These are phyloP conservation scores for Vaccinium darrowii DNA, from an alignment of 148 eudicot species.

Conservation along the genomic window DNA sequence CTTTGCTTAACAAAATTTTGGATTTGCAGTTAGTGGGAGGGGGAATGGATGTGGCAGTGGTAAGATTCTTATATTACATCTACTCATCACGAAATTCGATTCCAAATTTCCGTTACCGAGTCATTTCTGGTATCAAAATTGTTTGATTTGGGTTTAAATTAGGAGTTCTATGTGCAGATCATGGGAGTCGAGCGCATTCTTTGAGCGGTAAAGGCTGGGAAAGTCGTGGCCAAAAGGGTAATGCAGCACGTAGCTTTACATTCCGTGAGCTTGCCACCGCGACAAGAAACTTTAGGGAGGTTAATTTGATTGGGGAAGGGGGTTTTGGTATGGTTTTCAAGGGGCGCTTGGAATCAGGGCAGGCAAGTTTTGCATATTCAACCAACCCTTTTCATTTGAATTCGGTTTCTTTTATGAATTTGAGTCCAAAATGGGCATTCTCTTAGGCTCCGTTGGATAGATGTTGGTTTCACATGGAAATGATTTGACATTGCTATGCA, in stretches of 20 bases:
- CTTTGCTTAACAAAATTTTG: neutral
- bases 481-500: neutral
- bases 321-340: slow-evolving; percentile 92
- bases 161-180: slow-evolving; percentile 27
- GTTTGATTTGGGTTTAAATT: slow-evolving; percentile 1
- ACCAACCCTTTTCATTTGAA: neutral
- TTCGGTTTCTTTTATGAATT: neutral
- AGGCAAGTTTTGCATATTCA: slow-evolving; percentile 36
- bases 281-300: slow-evolving; percentile 66
- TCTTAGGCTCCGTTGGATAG: neutral
- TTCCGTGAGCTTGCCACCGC: slow-evolving; percentile 71
- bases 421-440: neutral
- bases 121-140: neutral
- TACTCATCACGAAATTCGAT: neutral
- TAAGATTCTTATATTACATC: slow-evolving; percentile 3
- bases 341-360: slow-evolving; percentile 66
- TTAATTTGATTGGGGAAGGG: slow-evolving; percentile 90
- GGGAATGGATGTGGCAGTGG: slow-evolving; percentile 19
- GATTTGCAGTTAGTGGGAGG: slow-evolving; percentile 32
- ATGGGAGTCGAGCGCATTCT: slow-evolving; percentile 28
- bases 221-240: slow-evolving; percentile 21
- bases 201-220: slow-evolving; percentile 41
- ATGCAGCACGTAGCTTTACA: slow-evolving; percentile 59
- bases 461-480: neutral
- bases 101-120: neutral